Evolutionary conservation across 129 eudicot genomes (phyloP), one percentile per base, ranked within the genome.

Genomic region (Escallonia herrerae): DNA sequence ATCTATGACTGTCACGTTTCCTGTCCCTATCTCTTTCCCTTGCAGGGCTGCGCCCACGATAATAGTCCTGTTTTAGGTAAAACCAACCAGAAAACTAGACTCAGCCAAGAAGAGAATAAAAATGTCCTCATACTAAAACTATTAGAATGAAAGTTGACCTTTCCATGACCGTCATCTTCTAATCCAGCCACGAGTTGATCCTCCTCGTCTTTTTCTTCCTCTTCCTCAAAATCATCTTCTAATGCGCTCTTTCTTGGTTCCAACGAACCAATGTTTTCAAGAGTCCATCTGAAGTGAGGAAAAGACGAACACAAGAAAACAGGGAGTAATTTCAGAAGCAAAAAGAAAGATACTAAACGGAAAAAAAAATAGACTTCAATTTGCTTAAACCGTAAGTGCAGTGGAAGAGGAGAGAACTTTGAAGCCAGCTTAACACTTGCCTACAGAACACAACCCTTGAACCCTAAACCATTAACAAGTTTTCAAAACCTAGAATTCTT

Each of bases 191-290:
- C 70, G 71, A 73, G 77, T 72, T 89, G 93, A 2, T 85, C 95
- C 56, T 88, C 98, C 43, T 93, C 98, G 38, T 93, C 98, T 43
- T 93, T 93, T 66, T 93, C 98, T 76, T 91, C 97, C 68, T 93
- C 98, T 70, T 91, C 98, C 79, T 93, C 98, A 74, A 88, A 93
- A 70, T 93, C 98, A 79, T 93, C 98, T 82, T 93, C 98, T 52
- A 93, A 87, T 44, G 90, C 98, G 80, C 98, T 93, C 79, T 89
- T 85, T 72, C 98, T 77, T 60, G 87, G 95, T 66, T 88, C 98
- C 40, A 93, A 51, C 15, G 95, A 69, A 69, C 90, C 95, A 69
- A 81, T 74, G 46, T 82, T 69, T 82, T 90, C 97, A 69, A 86
- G 80, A 14, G 90, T 83, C 86, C 84, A 84, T 79, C 97, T 90